phyloP scores from a whole-genome alignment of 805 yeast species.

The Phaffomyces thermotolerans region DNA sequence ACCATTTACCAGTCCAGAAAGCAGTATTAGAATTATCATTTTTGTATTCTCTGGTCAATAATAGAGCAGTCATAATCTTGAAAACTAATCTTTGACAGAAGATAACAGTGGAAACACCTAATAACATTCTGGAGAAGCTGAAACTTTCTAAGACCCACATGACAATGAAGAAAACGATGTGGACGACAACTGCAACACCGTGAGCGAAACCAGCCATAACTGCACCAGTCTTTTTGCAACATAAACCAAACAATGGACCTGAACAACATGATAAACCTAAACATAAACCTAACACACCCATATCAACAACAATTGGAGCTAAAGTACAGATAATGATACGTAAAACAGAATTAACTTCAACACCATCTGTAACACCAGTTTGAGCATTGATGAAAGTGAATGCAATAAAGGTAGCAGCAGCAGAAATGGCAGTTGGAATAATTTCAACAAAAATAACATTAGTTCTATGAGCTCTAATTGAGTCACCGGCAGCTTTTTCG shows the following conservation, averaged over 20 bases:
- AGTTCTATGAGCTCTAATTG: slow-evolving; percentile 74
- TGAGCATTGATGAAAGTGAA: slow-evolving; percentile 79
- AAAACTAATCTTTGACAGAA: slow-evolving; percentile 83
- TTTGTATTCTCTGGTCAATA: slow-evolving; percentile 93
- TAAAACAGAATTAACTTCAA: slow-evolving; percentile 57
- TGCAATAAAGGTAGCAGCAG: slow-evolving; percentile 76
- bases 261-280: slow-evolving; percentile 90
- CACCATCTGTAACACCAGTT: slow-evolving; percentile 60
- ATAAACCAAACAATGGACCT: slow-evolving; percentile 89
- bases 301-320: slow-evolving; percentile 86
- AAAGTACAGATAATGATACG: slow-evolving; percentile 75
- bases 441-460: slow-evolving; percentile 66
- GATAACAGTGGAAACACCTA: slow-evolving; percentile 79
- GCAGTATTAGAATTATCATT: slow-evolving; percentile 94
- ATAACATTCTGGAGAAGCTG: slow-evolving; percentile 76
- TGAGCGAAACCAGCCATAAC: slow-evolving; percentile 94
- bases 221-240: slow-evolving; percentile 96
- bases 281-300: slow-evolving; percentile 76
- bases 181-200: slow-evolving; percentile 85
- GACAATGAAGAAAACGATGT: slow-evolving; percentile 81
- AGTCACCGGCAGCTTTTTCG: slow-evolving; percentile 79
- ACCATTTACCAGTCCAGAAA: slow-evolving; percentile 99
- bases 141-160: slow-evolving; percentile 98
- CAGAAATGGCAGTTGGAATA: slow-evolving; percentile 61
- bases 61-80: slow-evolving; percentile 70